Evolutionary conservation across 768 basidiomycete genomes (phyloP).

Genomic region (Xerocomellus chrysenteron): DNA sequence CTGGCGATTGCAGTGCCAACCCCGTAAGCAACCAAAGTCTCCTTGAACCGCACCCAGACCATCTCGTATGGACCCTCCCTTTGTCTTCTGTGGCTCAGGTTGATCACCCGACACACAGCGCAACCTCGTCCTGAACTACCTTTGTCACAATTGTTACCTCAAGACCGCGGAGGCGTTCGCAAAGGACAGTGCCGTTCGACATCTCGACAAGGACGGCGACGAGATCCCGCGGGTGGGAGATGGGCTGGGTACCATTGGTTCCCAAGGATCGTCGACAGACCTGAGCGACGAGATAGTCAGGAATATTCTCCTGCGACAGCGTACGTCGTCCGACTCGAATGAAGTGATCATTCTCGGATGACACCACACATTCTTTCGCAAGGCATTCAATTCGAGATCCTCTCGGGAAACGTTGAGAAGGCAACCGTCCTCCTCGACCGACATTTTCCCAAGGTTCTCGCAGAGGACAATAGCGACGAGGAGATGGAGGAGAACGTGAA

Average conservation of each 20-base stretch:
- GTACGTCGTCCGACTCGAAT: conserved; percentile 35
- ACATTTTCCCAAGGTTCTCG: conserved; percentile 75
- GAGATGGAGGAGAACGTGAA: conserved; percentile 25
- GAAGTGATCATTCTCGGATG: neutral
- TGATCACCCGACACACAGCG: conserved; percentile 42
- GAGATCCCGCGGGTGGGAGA: conserved; percentile 40
- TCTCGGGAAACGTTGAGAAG: conserved; percentile 72
- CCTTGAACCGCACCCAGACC: conserved; percentile 40
- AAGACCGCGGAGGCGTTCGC: conserved; percentile 68
- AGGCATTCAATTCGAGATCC: conserved; percentile 73
- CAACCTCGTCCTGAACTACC: conserved; percentile 70
- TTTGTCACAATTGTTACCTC: conserved; percentile 73
- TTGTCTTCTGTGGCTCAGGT: neutral
- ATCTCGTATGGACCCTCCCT: conserved; percentile 38
- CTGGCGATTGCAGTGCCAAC: conserved; percentile 4
- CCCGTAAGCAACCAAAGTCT: conserved; percentile 22
- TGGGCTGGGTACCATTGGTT: neutral
- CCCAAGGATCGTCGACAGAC: conserved; percentile 21
- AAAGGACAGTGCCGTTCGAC: conserved; percentile 57
- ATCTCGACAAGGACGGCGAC: conserved; percentile 70
- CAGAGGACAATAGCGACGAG: conserved; percentile 18
- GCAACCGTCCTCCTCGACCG: conserved; percentile 64
- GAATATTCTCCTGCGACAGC: conserved; percentile 52
- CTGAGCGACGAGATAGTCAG: conserved; percentile 42
- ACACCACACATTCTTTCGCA: neutral